A percentile compares a stretch with the other conserved stretches of the same genome.
Evolutionary conservation across 306 rosid genomes (phyloP).

Genomic region (Medicago arabica): DNA sequence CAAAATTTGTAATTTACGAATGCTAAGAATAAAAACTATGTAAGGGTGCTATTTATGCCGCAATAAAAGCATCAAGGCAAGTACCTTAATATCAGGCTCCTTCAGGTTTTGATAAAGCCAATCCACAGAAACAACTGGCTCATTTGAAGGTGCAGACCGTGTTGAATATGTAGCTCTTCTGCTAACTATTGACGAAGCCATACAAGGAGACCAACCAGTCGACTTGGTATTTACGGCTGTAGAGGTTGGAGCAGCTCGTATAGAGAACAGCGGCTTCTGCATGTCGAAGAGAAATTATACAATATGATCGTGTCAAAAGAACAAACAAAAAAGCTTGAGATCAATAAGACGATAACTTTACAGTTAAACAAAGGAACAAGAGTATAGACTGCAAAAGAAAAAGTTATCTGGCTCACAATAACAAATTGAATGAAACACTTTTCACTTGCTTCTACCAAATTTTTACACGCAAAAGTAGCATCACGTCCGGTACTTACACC

Average conservation of each 20-base stretch:
- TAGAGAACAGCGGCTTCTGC: conserved; percentile 61
- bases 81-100: conserved; percentile 85
- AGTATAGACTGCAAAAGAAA: conserved; percentile 3
- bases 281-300: conserved; percentile 29
- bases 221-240: conserved; percentile 44
- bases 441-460: conserved; percentile 30
- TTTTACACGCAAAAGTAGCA: conserved; percentile 18
- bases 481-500: background rate
- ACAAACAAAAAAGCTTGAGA: conserved; percentile 3
- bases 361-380: background rate
- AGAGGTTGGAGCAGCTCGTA: conserved; percentile 45
- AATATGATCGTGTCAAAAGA: conserved; percentile 25
- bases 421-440: background rate
- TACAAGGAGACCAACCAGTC: conserved; percentile 51
- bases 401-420: background rate
- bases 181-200: conserved; percentile 73
- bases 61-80: conserved; percentile 16
- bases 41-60: conserved; percentile 1
- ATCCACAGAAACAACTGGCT: conserved; percentile 90
- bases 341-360: conserved; percentile 14
- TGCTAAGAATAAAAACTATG: conserved; percentile 13
- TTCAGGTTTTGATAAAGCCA: conserved; percentile 90
- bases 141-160: conserved; percentile 56
- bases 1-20: background rate
- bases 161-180: conserved; percentile 66